Base-by-base conservation (phyloP, 345 rosid genomes). In the Sonneratia caseolaris region DNA sequence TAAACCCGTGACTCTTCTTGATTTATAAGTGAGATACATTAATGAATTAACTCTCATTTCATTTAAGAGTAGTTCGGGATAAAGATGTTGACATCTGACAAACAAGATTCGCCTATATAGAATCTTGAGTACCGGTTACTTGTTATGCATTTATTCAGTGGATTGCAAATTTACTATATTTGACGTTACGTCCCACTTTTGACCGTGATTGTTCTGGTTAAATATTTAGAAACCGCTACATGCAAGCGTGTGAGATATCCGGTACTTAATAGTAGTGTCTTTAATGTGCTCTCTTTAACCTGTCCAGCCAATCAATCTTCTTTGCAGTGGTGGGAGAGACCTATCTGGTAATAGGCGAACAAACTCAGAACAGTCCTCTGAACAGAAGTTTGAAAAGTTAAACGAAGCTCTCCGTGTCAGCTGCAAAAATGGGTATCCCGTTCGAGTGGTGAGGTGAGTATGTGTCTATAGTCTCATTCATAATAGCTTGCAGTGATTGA, bases 241-340 rank as follows among this genome's bases (percentile, higher is more conserved):
- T 47, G 51, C 14, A 47, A 47, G 51, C 15, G 15, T 10, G 2
- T 47, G 51, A 47, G 51, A 5, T 3, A 27, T 35, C 18, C 13
- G 0, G 14, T 13, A 47, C 51, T 47, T 8, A 3, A 4, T 47
- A 10, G 5, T 13, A 9, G 15, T 47, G 15, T 47, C 51, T 47
- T 9, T 13, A 47, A 47, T 47, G 51, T 47, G 51, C 51, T 47
- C 2, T 3, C 51, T 4, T 13, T 47, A 13, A 47, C 9, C 5
- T 47, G 2, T 47, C 9, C 3, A 9, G 15, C 27, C n/a, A 51
- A 36, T 32, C n/a, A 51, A 36, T 32, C 53, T 4, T 4, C 16
- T 49, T 22, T 51, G 67, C 78, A 93, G 98, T 66, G 97, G 97
- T 59, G 98, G 98, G 61, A 82, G 93, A 55, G 96, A 93, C 73